Evolutionary conservation across 768 basidiomycete species (phyloP).

Genomic region (Boletus coccyginus): DNA sequence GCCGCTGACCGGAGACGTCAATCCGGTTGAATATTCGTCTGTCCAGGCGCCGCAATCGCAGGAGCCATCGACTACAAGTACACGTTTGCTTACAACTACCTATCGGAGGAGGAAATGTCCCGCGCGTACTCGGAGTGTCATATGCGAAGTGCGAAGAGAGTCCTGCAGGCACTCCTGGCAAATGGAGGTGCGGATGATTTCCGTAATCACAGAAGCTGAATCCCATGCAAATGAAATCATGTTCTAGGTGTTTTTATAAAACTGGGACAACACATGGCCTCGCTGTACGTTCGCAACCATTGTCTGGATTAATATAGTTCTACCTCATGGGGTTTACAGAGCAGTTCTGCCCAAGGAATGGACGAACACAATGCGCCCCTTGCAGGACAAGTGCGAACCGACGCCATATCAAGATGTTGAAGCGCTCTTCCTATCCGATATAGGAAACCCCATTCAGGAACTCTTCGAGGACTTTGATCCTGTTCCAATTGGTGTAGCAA

Average conservation of each 20-base stretch:
- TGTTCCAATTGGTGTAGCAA: slow-evolving; percentile 91
- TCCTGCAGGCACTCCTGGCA: slow-evolving; percentile 78
- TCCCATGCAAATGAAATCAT: not conserved
- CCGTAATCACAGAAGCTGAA: not conserved
- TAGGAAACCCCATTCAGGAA: slow-evolving; percentile 67
- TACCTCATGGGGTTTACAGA: slow-evolving; percentile 27
- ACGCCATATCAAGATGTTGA: slow-evolving; percentile 80
- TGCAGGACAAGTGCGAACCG: slow-evolving; percentile 93
- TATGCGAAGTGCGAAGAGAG: slow-evolving; percentile 71
- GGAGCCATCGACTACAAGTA: slow-evolving; percentile 72
- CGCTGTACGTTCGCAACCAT: slow-evolving; percentile 39
- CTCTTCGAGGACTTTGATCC: slow-evolving; percentile 86
- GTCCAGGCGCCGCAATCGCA: slow-evolving; percentile 55
- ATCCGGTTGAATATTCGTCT: slow-evolving; percentile 1
- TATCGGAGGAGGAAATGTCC: slow-evolving; percentile 46
- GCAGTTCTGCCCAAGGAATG: slow-evolving; percentile 62
- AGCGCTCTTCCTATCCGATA: slow-evolving; percentile 72
- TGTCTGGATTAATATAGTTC: slow-evolving; percentile 19
- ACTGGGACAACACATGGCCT: slow-evolving; percentile 86
- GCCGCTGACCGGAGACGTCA: slow-evolving; percentile 19
- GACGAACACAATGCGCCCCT: slow-evolving; percentile 53
- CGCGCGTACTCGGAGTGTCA: slow-evolving; percentile 78
- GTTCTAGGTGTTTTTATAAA: slow-evolving; percentile 77
- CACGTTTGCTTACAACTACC: slow-evolving; percentile 55
- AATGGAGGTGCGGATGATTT: slow-evolving; percentile 67